Conservation (phyloP, 1,284 basidiomycete genomes). For the Microbotryum scabiosae region DNA sequence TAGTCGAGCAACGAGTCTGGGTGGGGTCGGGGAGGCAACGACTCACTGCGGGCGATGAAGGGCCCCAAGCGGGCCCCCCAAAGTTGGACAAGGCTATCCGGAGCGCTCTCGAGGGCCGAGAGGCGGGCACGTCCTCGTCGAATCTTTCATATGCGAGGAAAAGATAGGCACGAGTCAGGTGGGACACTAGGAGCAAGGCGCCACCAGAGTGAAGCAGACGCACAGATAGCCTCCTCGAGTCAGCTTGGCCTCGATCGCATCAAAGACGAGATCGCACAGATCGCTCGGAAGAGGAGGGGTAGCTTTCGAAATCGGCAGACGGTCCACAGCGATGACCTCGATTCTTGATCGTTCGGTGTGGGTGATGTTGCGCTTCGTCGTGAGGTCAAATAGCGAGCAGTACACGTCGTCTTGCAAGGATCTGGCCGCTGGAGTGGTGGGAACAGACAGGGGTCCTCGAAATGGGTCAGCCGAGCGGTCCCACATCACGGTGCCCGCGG, state of each 20-base stretch:
- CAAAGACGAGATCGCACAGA: slow-evolving; percentile 15
- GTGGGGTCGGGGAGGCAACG: too few relatives aligned
- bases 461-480: neutral
- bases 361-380: slow-evolving; percentile 37
- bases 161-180: neutral
- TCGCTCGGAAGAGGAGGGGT: neutral
- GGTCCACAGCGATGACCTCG: slow-evolving; percentile 21
- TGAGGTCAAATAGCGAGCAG: slow-evolving; percentile 65
- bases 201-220: neutral
- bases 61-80: slow-evolving; percentile 27
- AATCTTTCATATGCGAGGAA: neutral
- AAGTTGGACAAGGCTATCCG: slow-evolving; percentile 30
- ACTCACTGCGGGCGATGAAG: slow-evolving; percentile 2
- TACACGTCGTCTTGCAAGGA: slow-evolving; percentile 46
- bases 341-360: slow-evolving; percentile 27
- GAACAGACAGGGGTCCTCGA: neutral
- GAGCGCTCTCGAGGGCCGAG: slow-evolving; percentile 6
- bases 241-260: slow-evolving; percentile 9
- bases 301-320: neutral
- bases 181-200: too few relatives aligned
- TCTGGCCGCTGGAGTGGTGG: neutral
- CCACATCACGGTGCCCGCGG: neutral
- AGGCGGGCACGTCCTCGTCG: neutral
- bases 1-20: neutral
- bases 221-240: slow-evolving; percentile 12